phyloP scores from a whole-genome alignment of 2,329 filamentous ascomycete species.

The Zarea fungicola region DNA sequence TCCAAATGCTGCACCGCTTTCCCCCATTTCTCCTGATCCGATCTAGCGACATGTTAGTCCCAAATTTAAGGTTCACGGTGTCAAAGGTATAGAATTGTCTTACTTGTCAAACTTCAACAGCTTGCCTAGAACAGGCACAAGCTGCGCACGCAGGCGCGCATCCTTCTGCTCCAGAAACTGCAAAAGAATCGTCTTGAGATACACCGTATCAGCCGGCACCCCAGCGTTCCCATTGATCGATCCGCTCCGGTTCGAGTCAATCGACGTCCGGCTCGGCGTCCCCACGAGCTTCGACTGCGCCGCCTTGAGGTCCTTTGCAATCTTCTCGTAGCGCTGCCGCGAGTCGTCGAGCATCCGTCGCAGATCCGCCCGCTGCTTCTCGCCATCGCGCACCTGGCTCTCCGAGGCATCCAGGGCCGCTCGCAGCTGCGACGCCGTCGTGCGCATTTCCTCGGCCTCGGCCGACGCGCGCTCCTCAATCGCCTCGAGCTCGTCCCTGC shows the following conservation, averaged over 20 bases:
- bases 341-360: slow-evolving; percentile 73
- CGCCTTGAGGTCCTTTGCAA: slow-evolving; percentile 60
- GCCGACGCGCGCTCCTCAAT: slow-evolving; percentile 62
- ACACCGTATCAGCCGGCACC: slow-evolving; percentile 47
- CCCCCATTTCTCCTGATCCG: slow-evolving; percentile 24
- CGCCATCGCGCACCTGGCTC: slow-evolving; percentile 73
- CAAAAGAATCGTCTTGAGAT: slow-evolving; percentile 74
- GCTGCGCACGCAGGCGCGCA: slow-evolving; percentile 66
- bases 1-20: slow-evolving; percentile 22
- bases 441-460: slow-evolving; percentile 70
- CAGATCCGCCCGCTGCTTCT: slow-evolving; percentile 74
- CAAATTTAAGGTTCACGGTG: not conserved
- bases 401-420: slow-evolving; percentile 84
- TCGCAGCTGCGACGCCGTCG: slow-evolving; percentile 71
- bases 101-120: slow-evolving; percentile 72
- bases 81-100: slow-evolving; percentile 33
- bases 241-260: slow-evolving; percentile 42
- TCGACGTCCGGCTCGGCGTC: slow-evolving; percentile 37
- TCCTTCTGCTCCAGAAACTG: slow-evolving; percentile 80
- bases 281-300: slow-evolving; percentile 42
- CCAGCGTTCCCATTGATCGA: slow-evolving; percentile 28
- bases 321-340: slow-evolving; percentile 70
- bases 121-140: slow-evolving; percentile 73
- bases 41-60: slow-evolving; percentile 16
- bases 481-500: slow-evolving; percentile 71